Evolutionary conservation across 345 rosid genomes (phyloP), one percentile per base, ranked within the genome.

Genomic region (Combretum micranthum): DNA sequence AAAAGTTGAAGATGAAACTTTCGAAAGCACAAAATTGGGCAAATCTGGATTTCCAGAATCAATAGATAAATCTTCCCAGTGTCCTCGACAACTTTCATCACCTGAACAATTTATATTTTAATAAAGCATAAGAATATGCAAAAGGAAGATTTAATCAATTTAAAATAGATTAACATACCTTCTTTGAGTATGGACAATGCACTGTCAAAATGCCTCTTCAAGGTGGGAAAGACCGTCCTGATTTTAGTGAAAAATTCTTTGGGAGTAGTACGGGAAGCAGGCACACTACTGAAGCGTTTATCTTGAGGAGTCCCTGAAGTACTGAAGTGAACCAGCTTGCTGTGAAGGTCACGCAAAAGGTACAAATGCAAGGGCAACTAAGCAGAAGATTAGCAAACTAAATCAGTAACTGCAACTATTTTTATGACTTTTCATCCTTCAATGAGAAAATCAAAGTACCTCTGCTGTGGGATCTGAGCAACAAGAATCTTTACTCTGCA

Each of bases 321-420:
- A 63, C 70, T 61, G 64, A 89, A 75, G 74, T 26, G 67, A 74
- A 80, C 89, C 80, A 89, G 74, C 80, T 79, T 86, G 75, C 52
- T 50, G 68, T 68, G 89, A 61, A 89, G 79, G 63, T 89, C 95
- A 32, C 71, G 80, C 53, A 86, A 65, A 52, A 89, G 89, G 74
- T 82, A 89, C 64, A 89, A 66, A 59, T 74, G 65, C 46, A 84
- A 60, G 43, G 89, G 84, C 52, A 86, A 73, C 97, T 89, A 72
- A 64, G 17, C 72, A 44, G 18, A 60, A 57, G 22, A 3, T 53
- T 57, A 2, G 14, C 43, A 64, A 39, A 15, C 18, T 63, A 51
- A 47, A 57, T 54, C 15, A 51, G 26, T 50, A 39, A 44, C 21
- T 14, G 42, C n/a, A 51, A 55, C 47, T 22, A 43, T 32, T 32